phyloP scores from a whole-genome alignment of 805 yeast genomes.

The Lipomyces anomalus region DNA sequence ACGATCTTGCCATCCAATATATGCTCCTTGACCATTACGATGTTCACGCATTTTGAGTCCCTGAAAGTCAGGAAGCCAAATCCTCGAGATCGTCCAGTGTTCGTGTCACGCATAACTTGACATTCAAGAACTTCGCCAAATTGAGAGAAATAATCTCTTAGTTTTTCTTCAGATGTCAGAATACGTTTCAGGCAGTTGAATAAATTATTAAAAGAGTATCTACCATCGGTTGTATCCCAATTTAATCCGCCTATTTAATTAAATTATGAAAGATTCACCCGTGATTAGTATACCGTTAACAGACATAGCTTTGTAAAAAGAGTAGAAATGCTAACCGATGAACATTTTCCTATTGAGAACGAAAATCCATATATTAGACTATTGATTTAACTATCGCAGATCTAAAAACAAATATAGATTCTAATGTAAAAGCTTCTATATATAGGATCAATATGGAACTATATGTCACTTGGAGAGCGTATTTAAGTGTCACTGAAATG shows the following conservation, averaged over 20 bases:
- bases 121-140: slow-evolving; percentile 85
- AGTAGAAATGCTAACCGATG: slow-evolving; percentile 12
- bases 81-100: slow-evolving; percentile 83
- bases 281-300: slow-evolving; percentile 28
- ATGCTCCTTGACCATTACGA: slow-evolving; percentile 79
- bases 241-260: slow-evolving; percentile 84
- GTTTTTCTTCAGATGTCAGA: slow-evolving; percentile 43
- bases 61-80: slow-evolving; percentile 89
- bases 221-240: slow-evolving; percentile 87
- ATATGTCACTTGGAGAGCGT: slow-evolving; percentile 12
- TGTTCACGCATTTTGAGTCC: slow-evolving; percentile 75
- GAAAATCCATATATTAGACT: neutral
- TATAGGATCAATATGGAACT: too few relatives aligned
- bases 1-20: slow-evolving; percentile 83
- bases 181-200: neutral
- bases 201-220: neutral
- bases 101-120: slow-evolving; percentile 86
- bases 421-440: slow-evolving; percentile 20
- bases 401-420: slow-evolving; percentile 35
- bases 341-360: slow-evolving; percentile 25
- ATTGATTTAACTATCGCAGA: neutral
- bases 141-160: slow-evolving; percentile 74
- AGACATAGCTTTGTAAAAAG: slow-evolving; percentile 1
- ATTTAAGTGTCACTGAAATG: neutral
- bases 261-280: slow-evolving; percentile 44